Percentiles rank a stretch among this genome's conserved stretches.
These are phyloP conservation scores for Trametopsis cervina DNA, from an alignment of 768 basidiomycete species.

Conservation along the genomic window DNA sequence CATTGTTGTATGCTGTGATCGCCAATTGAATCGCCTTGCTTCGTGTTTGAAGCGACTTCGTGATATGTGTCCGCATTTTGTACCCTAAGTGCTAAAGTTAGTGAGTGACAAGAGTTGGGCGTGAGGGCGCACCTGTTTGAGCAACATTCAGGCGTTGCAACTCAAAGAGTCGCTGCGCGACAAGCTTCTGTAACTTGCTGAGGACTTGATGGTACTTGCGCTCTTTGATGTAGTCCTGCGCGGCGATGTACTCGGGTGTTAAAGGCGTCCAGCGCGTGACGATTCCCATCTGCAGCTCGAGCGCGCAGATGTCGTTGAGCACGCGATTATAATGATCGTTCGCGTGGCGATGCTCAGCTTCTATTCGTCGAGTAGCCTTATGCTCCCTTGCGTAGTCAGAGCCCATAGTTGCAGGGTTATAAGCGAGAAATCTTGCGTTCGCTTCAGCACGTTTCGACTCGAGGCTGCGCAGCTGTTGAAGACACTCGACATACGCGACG, in stretches of 20 bases:
- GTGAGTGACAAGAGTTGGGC: neutral
- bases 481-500: conserved; percentile 26
- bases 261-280: conserved; percentile 21
- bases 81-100: conserved; percentile 15
- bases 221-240: conserved; percentile 14
- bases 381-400: neutral
- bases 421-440: neutral
- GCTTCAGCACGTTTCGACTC: conserved; percentile 1
- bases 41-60: conserved; percentile 21
- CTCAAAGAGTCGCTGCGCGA: conserved; percentile 30
- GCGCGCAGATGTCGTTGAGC: conserved; percentile 13
- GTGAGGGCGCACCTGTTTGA: conserved; percentile 23
- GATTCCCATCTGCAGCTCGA: conserved; percentile 20
- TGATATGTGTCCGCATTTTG: conserved; percentile 22
- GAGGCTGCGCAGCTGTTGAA: conserved; percentile 16
- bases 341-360: conserved; percentile 17
- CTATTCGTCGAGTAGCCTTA: conserved; percentile 15
- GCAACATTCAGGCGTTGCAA: conserved; percentile 31
- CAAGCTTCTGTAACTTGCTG: conserved; percentile 26
- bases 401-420: neutral
- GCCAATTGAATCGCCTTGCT: conserved; percentile 19
- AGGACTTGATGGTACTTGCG: conserved; percentile 24
- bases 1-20: conserved; percentile 22
- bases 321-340: conserved; percentile 13
- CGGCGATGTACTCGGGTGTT: conserved; percentile 19